Conservation (phyloP, 108 stramenopile species). For the Fistulifera solaris region DNA sequence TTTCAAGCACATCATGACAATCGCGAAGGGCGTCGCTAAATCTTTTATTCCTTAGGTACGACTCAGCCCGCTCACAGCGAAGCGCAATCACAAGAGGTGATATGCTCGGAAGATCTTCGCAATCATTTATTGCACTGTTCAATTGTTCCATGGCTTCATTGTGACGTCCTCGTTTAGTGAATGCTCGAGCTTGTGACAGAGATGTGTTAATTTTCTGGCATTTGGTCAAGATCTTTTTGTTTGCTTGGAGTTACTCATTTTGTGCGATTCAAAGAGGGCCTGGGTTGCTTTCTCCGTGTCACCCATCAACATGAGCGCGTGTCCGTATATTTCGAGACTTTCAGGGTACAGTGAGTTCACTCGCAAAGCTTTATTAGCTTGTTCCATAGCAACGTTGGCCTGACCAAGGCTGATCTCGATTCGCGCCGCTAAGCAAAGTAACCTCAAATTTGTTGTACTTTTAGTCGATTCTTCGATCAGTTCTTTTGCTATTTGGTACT, state of each 20-base stretch:
- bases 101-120: slow-evolving; percentile 15
- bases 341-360: slow-evolving; percentile 32
- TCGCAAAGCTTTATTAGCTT: slow-evolving; percentile 27
- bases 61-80: slow-evolving; percentile 38
- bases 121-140: slow-evolving; percentile 22
- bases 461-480: slow-evolving; percentile 17
- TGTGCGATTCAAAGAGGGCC: slow-evolving; percentile 24
- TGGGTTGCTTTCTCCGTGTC: slow-evolving; percentile 36
- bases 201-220: slow-evolving; percentile 19
- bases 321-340: slow-evolving; percentile 28
- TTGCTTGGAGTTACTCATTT: slow-evolving; percentile 16
- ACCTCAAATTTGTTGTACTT: slow-evolving; percentile 28
- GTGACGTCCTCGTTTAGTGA: slow-evolving; percentile 29
- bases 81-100: slow-evolving; percentile 28
- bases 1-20: slow-evolving; percentile 26
- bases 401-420: slow-evolving; percentile 29
- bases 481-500: slow-evolving; percentile 22
- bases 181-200: slow-evolving; percentile 30
- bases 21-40: slow-evolving; percentile 30
- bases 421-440: slow-evolving; percentile 29
- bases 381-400: slow-evolving; percentile 27
- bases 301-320: slow-evolving; percentile 30
- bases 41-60: slow-evolving; percentile 20
- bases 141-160: slow-evolving; percentile 33
- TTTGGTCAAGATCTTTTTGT: slow-evolving; percentile 11